Conservation (phyloP, 371 early-diverging fungal species). For the Mucor indicus region DNA sequence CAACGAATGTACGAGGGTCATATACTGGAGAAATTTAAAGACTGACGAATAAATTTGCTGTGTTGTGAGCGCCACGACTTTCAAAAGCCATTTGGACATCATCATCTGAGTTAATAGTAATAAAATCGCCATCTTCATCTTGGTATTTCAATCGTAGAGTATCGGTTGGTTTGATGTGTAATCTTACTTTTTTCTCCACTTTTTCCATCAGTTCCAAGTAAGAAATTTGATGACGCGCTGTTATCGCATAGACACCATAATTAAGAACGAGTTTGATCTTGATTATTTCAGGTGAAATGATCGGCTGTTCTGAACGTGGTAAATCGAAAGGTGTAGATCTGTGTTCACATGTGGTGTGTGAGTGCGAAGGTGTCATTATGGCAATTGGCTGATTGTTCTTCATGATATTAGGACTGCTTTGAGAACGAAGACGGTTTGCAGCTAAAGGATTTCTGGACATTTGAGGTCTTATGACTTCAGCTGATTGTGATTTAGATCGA, state of each 20-base stretch:
- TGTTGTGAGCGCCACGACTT: conserved; percentile 40
- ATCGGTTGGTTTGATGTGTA: conserved; percentile 48
- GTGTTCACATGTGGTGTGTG: background rate
- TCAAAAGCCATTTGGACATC: conserved; percentile 91
- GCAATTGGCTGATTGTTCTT: conserved; percentile 3
- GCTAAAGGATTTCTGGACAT: conserved; percentile 22
- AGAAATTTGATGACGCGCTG: conserved; percentile 67
- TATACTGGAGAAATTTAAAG: conserved; percentile 9
- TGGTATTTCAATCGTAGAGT: conserved; percentile 78
- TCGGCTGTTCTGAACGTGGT: conserved; percentile 15
- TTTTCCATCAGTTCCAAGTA: conserved; percentile 72
- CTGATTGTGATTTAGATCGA: conserved; percentile 42
- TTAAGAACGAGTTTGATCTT: conserved; percentile 85
- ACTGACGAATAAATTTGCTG: conserved; percentile 44
- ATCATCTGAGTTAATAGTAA: conserved; percentile 81
- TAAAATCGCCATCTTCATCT: conserved; percentile 90
- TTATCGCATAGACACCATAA: conserved; percentile 81
- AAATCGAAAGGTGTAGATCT: conserved; percentile 15
- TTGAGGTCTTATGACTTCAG: conserved; percentile 16
- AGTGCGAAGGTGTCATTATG: background rate
- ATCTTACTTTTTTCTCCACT: conserved; percentile 83
- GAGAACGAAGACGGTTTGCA: conserved; percentile 57
- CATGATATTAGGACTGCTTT: conserved; percentile 68
- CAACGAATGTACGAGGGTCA: too few relatives aligned
- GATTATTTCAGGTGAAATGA: conserved; percentile 25